Percentiles rank a stretch among this genome's conserved stretches.
Conservation (phyloP, 73 alveolate species). For the Stentor roeselii region DNA sequence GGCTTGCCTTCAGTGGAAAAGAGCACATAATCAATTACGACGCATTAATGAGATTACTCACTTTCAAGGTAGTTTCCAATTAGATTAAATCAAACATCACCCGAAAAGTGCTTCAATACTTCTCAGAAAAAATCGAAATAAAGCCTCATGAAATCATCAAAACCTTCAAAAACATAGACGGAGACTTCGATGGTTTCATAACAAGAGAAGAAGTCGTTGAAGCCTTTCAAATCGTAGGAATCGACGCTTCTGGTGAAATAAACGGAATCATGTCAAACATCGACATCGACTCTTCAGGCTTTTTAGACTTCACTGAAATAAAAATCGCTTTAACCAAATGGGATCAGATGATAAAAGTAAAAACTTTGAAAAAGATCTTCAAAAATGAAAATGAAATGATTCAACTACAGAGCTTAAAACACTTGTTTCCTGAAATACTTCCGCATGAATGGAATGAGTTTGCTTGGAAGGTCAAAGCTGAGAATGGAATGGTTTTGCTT, state of each 20-base stretch:
- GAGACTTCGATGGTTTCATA: neutral
- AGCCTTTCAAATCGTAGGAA: neutral
- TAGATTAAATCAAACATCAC: neutral
- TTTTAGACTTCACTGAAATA: neutral
- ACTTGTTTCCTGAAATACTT: neutral
- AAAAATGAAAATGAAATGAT: neutral
- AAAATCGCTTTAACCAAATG: neutral
- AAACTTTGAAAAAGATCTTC: neutral
- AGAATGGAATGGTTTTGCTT: neutral
- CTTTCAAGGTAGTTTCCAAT: neutral
- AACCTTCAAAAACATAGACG: neutral
- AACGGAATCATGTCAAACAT: neutral
- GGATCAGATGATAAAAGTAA: neutral
- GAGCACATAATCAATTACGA: neutral
- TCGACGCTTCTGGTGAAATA: neutral
- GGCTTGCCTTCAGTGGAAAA: neutral
- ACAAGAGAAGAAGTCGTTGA: neutral
- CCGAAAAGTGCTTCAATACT: neutral
- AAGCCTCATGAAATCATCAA: neutral
- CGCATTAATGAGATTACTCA: neutral
- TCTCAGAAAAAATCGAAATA: neutral
- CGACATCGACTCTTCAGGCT: neutral
- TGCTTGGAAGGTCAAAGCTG: neutral
- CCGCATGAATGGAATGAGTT: conserved; percentile 1
- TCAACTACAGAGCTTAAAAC: neutral